Percentiles rank a stretch among this genome's conserved stretches.
These are phyloP conservation scores for Cryptosporidium ryanae DNA, from an alignment of 169 alveolate species.

Conservation along the genomic window DNA sequence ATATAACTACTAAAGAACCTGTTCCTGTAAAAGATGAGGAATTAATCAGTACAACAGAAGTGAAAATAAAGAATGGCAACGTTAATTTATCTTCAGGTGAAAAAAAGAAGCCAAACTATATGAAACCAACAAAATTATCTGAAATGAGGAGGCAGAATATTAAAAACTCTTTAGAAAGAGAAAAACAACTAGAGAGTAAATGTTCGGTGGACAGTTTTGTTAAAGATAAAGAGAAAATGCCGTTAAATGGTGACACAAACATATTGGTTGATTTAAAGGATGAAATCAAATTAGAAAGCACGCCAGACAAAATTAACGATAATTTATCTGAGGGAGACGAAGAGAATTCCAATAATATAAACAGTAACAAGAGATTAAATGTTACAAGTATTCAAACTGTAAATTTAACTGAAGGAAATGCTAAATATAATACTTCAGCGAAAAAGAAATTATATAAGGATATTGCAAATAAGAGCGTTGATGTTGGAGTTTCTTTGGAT, in stretches of 20 bases:
- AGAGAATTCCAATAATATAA: not conserved
- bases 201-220: not conserved
- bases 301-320: not conserved
- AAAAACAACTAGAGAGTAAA: not conserved
- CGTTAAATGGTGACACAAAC: not conserved
- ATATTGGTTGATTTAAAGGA: not conserved
- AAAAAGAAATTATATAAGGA: too few relatives aligned
- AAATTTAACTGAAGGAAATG: too few relatives aligned
- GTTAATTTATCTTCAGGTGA: not conserved
- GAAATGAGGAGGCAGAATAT: slow-evolving; percentile 44
- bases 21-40: not conserved
- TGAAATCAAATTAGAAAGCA: not conserved
- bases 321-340: slow-evolving; percentile 4
- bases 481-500: not conserved
- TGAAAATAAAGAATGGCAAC: not conserved
- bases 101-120: slow-evolving; percentile 42
- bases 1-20: not conserved
- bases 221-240: not conserved
- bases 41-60: not conserved
- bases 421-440: too few relatives aligned
- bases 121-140: slow-evolving; percentile 59
- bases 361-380: too few relatives aligned
- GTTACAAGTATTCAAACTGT: too few relatives aligned
- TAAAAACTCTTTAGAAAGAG: not conserved
- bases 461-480: not conserved